Base-by-base conservation (phyloP, 2,329 filamentous ascomycete species). In the Beauveria sp. region DNA sequence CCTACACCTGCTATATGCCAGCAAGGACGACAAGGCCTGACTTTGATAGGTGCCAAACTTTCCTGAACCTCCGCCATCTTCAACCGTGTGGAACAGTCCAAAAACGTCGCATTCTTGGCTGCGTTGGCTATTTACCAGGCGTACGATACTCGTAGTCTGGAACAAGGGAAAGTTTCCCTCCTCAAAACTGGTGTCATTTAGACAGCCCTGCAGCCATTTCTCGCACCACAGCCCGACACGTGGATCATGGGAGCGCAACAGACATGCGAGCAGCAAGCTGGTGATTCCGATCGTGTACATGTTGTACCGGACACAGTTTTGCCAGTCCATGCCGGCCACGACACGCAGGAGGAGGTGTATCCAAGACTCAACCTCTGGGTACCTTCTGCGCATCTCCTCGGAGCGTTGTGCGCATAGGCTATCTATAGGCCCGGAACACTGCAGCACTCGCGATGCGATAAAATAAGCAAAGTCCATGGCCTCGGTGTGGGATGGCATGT, bases 121-220 rank as follows among this genome's bases (percentile, higher is more conserved):
- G 2, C 64, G 61, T 40, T 68, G 64, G 0, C 44, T 20, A 16
- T 66, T 67, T 0, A 66, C 26, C 6, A 64, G 54, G 0, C 63
- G 62, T 2, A 68, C 30, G 0, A 61, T 63, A 5, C 63, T 54
- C 2, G 67, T 60, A 16, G 64, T 59, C 46, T 69, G 67, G 4
- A 65, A 40, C 2, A 66, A 51, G 0, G 67, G 67, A 26, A 68
- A 68, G 37, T 56, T 66, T 3, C 67, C 67, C 28, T 69, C 67
- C 30, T 69, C 67, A 16, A 67, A 61, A 5, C 34, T 62, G 26
- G 26, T 54, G 0, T 43, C 59, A 8, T 47, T 56, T 4, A 64
- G 52, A 5, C 60, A 59, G 7, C 64, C 52, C 20, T 65, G 62
- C 2, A 69, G 10, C 67, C 67, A 69, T 0, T 62, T n/a, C 48